Base-by-base conservation (phyloP, 306 rosid genomes). In the Morella rubra region DNA sequence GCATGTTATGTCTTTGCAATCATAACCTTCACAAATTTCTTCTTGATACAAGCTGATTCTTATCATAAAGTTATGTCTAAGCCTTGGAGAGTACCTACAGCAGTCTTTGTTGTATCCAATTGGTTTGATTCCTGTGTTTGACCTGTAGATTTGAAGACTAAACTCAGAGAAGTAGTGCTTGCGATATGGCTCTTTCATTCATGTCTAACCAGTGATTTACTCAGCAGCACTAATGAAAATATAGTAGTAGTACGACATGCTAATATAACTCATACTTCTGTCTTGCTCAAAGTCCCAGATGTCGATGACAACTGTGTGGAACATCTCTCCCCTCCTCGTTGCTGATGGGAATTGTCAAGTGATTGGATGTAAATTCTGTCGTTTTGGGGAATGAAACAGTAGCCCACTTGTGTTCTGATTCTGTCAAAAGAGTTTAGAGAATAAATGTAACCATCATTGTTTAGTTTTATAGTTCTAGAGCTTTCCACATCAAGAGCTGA, bases 401-500 rank as follows among this genome's bases (percentile, higher is more conserved):
- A 18, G 20, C 19, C 59, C 59, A 53, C 20, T 19, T 53, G 2
- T 18, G 7, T 15, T 53, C 59, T 7, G 3, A 53, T 53, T 53
- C 59, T 18, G 67, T 10, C 19, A 20, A 56, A 7, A n/a, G 62
- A 20, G 62, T 56, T 20, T 56, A 22, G 65, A 59, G 18, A 24
- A 15, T 11, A 6, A 14, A 16, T 24, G 22, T 20, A 22, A 9
- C 15, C 3, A 9, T 12, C 15, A 9, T 15, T 49, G 53, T 12
- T 5, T 9, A 49, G 53, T 49, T 12, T 54, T 32, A 37, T 50
- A 9, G 68, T 44, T 79, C 71, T 42, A 2, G 55, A 64, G 69
- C 27, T 72, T 46, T 68, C 46, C 67, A 14, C 10, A 7, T 71
- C 76, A 65, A 44, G 77, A 59, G 55, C 69, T 50, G 44, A 20